Percentiles rank a stretch among this genome's conserved stretches.
Conservation (phyloP, 768 basidiomycete genomes). For the Boletellus ananiceps region DNA sequence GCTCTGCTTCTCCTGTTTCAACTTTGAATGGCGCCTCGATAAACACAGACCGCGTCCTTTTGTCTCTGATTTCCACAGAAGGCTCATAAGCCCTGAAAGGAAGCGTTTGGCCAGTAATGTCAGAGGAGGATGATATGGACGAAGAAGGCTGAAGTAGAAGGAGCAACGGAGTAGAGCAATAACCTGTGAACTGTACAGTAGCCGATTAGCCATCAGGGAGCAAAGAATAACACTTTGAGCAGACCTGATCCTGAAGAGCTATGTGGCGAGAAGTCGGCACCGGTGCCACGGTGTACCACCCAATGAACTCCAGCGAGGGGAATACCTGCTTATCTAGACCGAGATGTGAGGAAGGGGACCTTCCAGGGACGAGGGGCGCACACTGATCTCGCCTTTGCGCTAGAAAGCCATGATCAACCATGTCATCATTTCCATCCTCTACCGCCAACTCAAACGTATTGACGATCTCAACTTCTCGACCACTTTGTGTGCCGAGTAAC, state of each 20-base stretch:
- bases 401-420: constrained; percentile 79
- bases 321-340: constrained; percentile 92
- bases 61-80: constrained; percentile 78
- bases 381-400: constrained; percentile 86
- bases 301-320: constrained; percentile 94
- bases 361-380: constrained; percentile 28
- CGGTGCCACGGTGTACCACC: constrained; percentile 93
- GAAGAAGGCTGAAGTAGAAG: constrained; percentile 64
- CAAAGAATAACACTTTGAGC: not conserved
- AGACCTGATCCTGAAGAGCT: constrained; percentile 79
- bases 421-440: constrained; percentile 49
- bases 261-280: constrained; percentile 72
- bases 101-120: constrained; percentile 65
- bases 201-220: not conserved
- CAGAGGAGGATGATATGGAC: constrained; percentile 39
- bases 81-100: constrained; percentile 95
- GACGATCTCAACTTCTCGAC: constrained; percentile 93
- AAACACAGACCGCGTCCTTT: constrained; percentile 72
- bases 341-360: constrained; percentile 5
- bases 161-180: constrained; percentile 87
- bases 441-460: constrained; percentile 89
- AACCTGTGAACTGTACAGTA: constrained; percentile 62
- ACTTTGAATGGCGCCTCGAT: constrained; percentile 84
- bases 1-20: constrained; percentile 97
- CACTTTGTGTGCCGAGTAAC: constrained; percentile 88